phyloP scores from a whole-genome alignment of 208 protist species.

The Leishmania major region DNA sequence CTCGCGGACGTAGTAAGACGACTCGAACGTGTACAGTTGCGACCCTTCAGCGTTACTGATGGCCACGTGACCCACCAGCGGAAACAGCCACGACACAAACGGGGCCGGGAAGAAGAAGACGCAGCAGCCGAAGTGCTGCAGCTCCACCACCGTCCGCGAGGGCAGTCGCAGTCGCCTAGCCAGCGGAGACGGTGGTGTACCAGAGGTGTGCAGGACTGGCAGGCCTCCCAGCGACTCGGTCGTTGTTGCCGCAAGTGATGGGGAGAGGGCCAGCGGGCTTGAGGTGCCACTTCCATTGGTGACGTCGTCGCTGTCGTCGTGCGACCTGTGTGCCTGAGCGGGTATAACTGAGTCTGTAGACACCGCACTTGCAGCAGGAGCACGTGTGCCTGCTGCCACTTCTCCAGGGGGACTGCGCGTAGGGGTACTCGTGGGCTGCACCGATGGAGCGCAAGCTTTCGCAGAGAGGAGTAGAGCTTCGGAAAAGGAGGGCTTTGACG shows the following conservation, averaged over 20 bases:
- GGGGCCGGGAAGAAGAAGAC: conserved; percentile 88
- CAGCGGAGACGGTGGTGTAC: conserved; percentile 8
- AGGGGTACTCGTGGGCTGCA: background rate
- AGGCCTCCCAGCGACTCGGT: background rate
- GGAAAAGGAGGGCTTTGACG: background rate
- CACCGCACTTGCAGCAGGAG: background rate
- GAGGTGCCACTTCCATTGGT: background rate
- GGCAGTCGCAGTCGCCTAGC: conserved; percentile 2
- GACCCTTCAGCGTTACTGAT: conserved; percentile 82
- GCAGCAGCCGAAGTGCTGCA: conserved; percentile 79
- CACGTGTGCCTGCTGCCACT: background rate
- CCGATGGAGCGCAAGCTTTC: background rate
- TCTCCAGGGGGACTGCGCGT: background rate
- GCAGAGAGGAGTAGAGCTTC: background rate
- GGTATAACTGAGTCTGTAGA: background rate
- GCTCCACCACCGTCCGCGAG: conserved; percentile 8
- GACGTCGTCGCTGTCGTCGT: background rate
- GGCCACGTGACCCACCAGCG: conserved; percentile 77
- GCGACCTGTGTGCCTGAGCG: background rate
- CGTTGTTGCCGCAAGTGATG: background rate
- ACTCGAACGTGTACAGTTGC: conserved; percentile 69
- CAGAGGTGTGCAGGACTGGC: background rate
- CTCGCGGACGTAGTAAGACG: conserved; percentile 68
- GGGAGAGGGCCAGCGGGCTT: background rate
- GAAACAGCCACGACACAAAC: conserved; percentile 80